Evolutionary conservation across 2,329 filamentous ascomycete species (phyloP).

Genomic region (Pseudonectria buxi): DNA sequence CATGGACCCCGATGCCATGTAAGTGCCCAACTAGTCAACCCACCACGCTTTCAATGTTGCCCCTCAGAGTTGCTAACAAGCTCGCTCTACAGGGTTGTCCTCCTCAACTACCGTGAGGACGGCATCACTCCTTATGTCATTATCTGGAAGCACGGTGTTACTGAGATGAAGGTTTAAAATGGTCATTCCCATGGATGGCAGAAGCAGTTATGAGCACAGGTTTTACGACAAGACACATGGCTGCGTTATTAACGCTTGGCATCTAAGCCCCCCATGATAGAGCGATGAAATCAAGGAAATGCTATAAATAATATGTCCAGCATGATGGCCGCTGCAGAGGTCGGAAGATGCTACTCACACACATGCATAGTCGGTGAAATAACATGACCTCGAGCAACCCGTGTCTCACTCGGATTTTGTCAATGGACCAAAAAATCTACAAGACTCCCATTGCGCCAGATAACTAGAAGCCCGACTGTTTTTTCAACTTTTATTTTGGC

Average conservation of each 20-base stretch:
- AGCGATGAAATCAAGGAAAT: slow-evolving; percentile 17
- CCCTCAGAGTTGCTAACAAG: slow-evolving; percentile 2
- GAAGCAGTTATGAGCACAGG: slow-evolving; percentile 10
- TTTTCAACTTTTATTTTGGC: no score
- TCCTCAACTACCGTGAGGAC: slow-evolving; percentile 97
- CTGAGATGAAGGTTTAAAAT: slow-evolving; percentile 82
- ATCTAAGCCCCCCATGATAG: slow-evolving; percentile 12
- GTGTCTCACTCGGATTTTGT: no score
- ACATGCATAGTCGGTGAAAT: not conserved
- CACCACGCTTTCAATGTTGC: not conserved
- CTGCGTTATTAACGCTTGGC: slow-evolving; percentile 15
- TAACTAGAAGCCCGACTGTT: not conserved
- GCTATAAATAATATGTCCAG: slow-evolving; percentile 11
- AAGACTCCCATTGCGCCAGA: slow-evolving; percentile 10
- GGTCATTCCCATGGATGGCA: slow-evolving; percentile 11
- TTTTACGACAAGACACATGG: slow-evolving; percentile 17
- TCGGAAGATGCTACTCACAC: not conserved
- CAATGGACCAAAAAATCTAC: not conserved
- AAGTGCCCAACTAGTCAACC: slow-evolving; percentile 35
- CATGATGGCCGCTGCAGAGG: slow-evolving; percentile 2
- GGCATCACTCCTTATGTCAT: slow-evolving; percentile 83
- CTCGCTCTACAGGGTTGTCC: slow-evolving; percentile 57
- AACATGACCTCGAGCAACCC: no score
- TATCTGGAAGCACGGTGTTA: slow-evolving; percentile 92
- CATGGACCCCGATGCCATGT: slow-evolving; percentile 94